A percentile compares a stretch with the other conserved stretches of the same genome.
These are phyloP conservation scores for Begonia peltatifolia DNA, from an alignment of 306 rosid genomes.

Conservation along the genomic window DNA sequence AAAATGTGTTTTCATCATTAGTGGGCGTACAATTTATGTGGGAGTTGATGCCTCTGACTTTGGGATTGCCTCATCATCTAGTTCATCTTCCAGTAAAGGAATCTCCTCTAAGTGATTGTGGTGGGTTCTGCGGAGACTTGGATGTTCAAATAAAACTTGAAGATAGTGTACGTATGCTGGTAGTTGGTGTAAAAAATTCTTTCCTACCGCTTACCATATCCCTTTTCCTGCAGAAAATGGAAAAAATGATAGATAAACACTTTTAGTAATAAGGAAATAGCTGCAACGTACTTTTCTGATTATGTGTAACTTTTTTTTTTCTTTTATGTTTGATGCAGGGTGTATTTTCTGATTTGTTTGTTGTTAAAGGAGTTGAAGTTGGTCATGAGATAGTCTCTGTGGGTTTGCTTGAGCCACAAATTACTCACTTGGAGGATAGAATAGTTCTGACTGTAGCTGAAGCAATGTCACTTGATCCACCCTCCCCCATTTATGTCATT, in stretches of 20 bases:
- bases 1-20: slow-evolving; percentile 82
- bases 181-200: slow-evolving; percentile 16
- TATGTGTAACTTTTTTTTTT: slow-evolving; percentile 11
- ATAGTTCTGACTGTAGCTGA: slow-evolving; percentile 88
- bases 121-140: slow-evolving; percentile 84
- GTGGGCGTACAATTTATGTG: slow-evolving; percentile 91
- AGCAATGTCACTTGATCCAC: slow-evolving; percentile 88
- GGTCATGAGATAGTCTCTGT: slow-evolving; percentile 84
- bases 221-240: neutral
- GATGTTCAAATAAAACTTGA: slow-evolving; percentile 76
- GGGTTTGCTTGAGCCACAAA: slow-evolving; percentile 60
- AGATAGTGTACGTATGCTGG: slow-evolving; percentile 57
- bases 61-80: slow-evolving; percentile 46
- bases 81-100: slow-evolving; percentile 82
- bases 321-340: slow-evolving; percentile 52
- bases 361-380: slow-evolving; percentile 71
- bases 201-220: neutral
- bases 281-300: slow-evolving; percentile 7
- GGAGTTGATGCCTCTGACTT: slow-evolving; percentile 48
- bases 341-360: slow-evolving; percentile 77
- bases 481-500: slow-evolving; percentile 82
- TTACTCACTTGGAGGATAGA: slow-evolving; percentile 49
- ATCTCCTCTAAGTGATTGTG: slow-evolving; percentile 88
- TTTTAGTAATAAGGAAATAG: neutral
- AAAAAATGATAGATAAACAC: neutral